Conservation (phyloP, 345 rosid genomes). For the Murraya koenigii region DNA sequence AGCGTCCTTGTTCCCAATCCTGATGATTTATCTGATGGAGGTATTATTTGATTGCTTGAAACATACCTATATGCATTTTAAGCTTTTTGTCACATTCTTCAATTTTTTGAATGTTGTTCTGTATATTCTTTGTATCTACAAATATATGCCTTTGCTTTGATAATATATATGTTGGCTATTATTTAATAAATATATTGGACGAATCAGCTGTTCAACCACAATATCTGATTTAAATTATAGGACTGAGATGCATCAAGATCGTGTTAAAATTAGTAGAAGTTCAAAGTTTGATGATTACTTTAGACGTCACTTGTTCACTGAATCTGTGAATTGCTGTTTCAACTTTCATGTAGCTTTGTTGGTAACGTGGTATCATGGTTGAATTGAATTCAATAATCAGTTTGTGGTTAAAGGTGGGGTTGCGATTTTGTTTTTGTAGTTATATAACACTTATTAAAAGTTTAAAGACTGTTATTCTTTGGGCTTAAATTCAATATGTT, state of each 20-base stretch:
- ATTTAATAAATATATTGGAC: neutral
- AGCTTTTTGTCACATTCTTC: neutral
- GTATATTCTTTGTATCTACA: neutral
- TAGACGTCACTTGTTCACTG: neutral
- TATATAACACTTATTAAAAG: neutral
- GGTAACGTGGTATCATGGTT: neutral
- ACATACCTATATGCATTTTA: neutral
- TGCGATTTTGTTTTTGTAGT: neutral
- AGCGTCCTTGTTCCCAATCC: constrained; percentile 70
- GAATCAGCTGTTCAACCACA: neutral
- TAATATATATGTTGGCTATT: neutral
- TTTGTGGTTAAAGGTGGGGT: neutral
- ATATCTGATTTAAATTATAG: neutral
- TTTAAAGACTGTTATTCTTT: neutral
- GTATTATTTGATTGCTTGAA: constrained; percentile 32
- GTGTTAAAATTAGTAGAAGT: neutral
- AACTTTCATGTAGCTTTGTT: neutral
- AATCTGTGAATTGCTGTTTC: neutral
- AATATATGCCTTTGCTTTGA: neutral
- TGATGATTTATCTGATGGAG: constrained; percentile 45
- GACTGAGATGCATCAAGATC: neutral
- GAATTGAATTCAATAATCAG: too few relatives aligned
- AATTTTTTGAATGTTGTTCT: neutral
- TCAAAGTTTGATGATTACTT: neutral
- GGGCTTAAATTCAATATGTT: neutral